These are phyloP conservation scores for Pulveroboletus sp. DNA, from an alignment of 768 basidiomycete species.

Conservation along the genomic window DNA sequence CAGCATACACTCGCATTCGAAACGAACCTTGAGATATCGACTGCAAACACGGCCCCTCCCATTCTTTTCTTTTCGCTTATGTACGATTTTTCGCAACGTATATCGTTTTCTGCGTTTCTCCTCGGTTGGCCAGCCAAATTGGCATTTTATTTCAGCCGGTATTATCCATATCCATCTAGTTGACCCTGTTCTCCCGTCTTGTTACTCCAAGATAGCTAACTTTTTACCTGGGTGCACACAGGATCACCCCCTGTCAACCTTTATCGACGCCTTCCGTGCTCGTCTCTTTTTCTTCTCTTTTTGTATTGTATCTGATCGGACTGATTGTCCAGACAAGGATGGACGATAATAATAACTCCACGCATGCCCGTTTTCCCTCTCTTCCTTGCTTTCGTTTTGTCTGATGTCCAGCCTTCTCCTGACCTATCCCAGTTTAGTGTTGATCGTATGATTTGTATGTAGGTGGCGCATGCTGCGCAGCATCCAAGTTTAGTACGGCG, in stretches of 20 bases:
- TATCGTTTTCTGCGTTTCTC: background rate
- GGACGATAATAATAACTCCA: conserved; percentile 6
- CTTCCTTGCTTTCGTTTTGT: background rate
- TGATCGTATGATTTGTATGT: background rate
- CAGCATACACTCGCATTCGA: conserved; percentile 68
- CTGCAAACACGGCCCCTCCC: background rate
- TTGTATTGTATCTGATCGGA: conserved; percentile 5
- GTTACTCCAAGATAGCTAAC: background rate
- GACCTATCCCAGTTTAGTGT: background rate
- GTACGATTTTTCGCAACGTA: background rate
- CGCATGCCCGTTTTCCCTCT: background rate
- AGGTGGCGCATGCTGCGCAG: conserved; percentile 6
- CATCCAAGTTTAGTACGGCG: background rate
- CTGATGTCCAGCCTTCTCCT: background rate
- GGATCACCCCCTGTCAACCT: background rate
- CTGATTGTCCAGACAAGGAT: conserved; percentile 1
- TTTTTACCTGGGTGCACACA: conserved; percentile 1
- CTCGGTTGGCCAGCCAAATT: background rate
- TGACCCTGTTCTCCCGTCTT: background rate
- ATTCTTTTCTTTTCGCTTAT: background rate
- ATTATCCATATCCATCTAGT: conserved; percentile 3
- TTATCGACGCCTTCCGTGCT: background rate
- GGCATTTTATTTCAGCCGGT: background rate
- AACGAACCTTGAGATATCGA: conserved; percentile 4
- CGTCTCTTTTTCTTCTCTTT: background rate